Evolutionary conservation across 352 stramenopile genomes (phyloP).

Genomic region (Phytopythium mirpurense): DNA sequence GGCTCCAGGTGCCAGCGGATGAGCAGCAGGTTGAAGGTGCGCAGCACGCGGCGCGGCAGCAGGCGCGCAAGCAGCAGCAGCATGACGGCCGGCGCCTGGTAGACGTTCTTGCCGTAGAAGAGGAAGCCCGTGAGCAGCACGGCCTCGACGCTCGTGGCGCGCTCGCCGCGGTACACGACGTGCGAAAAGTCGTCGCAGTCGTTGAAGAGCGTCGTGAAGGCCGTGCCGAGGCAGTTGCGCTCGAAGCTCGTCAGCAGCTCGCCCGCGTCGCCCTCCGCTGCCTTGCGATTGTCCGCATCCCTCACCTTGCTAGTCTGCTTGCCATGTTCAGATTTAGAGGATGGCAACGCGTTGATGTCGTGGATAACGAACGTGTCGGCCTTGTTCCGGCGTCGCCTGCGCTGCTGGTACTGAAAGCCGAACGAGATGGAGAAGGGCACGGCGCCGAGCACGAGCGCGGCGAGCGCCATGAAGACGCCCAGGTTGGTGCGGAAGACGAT

Average conservation of each 20-base stretch:
- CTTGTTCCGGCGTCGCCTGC: too few relatives aligned
- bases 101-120: slow-evolving; percentile 16
- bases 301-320: neutral
- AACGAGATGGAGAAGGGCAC: slow-evolving; percentile 10
- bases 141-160: slow-evolving; percentile 12
- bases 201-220: slow-evolving; percentile 16
- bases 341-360: neutral
- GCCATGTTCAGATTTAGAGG: neutral
- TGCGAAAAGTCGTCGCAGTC: slow-evolving; percentile 21
- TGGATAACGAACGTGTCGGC: neutral
- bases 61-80: slow-evolving; percentile 19
- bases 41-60: slow-evolving; percentile 17
- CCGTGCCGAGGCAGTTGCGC: slow-evolving; percentile 13
- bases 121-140: slow-evolving; percentile 18
- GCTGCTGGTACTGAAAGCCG: slow-evolving; percentile 6
- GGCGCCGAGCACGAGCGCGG: slow-evolving; percentile 14
- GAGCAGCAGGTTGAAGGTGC: slow-evolving; percentile 25
- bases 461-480: slow-evolving; percentile 14
- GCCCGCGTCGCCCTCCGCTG: neutral
- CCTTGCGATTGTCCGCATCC: neutral
- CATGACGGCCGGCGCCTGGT: slow-evolving; percentile 14
- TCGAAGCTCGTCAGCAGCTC: slow-evolving; percentile 14
- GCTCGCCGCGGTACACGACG: slow-evolving; percentile 6
- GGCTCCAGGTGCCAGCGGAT: slow-evolving; percentile 21
- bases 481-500: slow-evolving; percentile 13